phyloP scores from a whole-genome alignment of 306 rosid species.

The Heteromeles arbutifolia region DNA sequence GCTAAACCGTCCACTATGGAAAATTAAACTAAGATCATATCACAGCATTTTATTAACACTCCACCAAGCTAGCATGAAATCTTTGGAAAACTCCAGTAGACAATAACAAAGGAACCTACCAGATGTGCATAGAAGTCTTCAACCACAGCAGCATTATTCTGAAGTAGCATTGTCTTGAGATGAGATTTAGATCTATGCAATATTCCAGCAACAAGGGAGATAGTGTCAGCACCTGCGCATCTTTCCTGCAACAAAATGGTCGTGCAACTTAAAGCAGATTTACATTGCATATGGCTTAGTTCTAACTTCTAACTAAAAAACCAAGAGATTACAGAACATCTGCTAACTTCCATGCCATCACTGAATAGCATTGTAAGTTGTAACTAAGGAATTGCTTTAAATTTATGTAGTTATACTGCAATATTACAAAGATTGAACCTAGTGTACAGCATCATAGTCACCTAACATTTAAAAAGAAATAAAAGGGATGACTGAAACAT shows the following conservation, averaged over 20 bases:
- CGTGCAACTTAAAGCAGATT: constrained; percentile 19
- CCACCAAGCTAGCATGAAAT: constrained; percentile 8
- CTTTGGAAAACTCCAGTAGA: constrained; percentile 10
- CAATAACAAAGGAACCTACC: constrained; percentile 42
- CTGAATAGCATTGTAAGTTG: neutral
- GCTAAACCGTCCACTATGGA: neutral
- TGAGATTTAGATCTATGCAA: constrained; percentile 84
- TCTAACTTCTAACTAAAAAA: neutral
- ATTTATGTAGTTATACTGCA: neutral
- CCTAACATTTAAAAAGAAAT: too few relatives aligned
- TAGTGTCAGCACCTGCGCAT: constrained; percentile 83
- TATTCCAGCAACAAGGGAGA: constrained; percentile 70
- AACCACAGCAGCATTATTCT: constrained; percentile 66
- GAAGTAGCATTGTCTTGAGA: constrained; percentile 86
- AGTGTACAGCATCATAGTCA: neutral
- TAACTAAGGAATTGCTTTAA: neutral
- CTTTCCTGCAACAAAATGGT: constrained; percentile 71
- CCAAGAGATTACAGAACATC: neutral
- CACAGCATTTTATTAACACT: constrained; percentile 9
- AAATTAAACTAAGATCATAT: neutral
- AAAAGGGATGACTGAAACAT: neutral
- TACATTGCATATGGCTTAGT: constrained; percentile 16
- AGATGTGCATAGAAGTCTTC: constrained; percentile 86
- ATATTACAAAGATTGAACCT: neutral
- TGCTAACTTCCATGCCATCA: neutral